Conservation (phyloP, 2,329 filamentous ascomycete genomes). For the Mycosphaerelloides madeirae region DNA sequence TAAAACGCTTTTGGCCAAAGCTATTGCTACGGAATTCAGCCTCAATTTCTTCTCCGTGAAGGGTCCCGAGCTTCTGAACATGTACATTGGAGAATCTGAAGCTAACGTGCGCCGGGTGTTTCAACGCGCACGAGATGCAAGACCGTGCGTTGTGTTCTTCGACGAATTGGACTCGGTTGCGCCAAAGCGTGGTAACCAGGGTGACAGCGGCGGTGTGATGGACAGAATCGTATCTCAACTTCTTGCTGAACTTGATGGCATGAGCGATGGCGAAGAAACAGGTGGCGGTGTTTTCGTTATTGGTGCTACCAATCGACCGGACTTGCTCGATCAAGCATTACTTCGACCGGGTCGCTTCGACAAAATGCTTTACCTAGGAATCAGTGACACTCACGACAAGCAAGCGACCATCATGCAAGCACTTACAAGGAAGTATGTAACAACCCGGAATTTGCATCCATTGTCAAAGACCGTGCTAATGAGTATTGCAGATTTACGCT, state of each 20-base stretch:
- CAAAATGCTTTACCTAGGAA: constrained; percentile 96
- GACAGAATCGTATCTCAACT: constrained; percentile 94
- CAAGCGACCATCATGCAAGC: constrained; percentile 92
- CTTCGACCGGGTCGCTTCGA: constrained; percentile 89
- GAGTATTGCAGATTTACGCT: constrained; percentile 66
- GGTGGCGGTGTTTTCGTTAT: constrained; percentile 90
- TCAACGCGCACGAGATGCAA: constrained; percentile 76
- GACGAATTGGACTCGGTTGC: constrained; percentile 91
- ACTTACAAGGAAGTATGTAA: constrained; percentile 79
- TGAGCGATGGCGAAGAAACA: constrained; percentile 85
- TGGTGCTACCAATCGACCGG: constrained; percentile 89
- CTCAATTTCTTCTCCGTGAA: constrained; percentile 95
- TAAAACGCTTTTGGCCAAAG: constrained; percentile 88
- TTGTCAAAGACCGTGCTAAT: constrained; percentile 7
- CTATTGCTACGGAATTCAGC: constrained; percentile 88
- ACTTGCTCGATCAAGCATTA: constrained; percentile 84
- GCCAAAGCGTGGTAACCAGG: constrained; percentile 93
- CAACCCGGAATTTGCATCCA: neutral
- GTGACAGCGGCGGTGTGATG: constrained; percentile 96
- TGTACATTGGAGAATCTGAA: constrained; percentile 94
- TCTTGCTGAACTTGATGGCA: constrained; percentile 90
- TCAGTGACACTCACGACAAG: constrained; percentile 95
- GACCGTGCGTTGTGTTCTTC: constrained; percentile 89
- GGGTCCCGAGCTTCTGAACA: constrained; percentile 84
- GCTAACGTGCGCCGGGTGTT: constrained; percentile 87